Base-by-base conservation (phyloP, 495 filamentous ascomycete genomes). In the Penicillium longicatenatum region DNA sequence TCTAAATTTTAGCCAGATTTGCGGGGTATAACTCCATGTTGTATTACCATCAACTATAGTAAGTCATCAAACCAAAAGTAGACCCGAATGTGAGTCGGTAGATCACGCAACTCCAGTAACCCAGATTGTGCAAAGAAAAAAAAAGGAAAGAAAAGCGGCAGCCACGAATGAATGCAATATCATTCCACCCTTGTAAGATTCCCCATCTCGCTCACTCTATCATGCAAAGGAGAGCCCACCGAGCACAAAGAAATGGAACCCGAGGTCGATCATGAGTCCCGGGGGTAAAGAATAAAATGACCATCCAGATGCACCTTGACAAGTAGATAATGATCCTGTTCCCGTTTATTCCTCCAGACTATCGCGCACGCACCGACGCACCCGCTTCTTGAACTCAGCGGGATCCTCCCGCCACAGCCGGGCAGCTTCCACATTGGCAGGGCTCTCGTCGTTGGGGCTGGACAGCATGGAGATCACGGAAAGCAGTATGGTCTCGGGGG, bases 341-440 rank as follows among this genome's bases (percentile, higher is more conserved):
- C 16, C 37, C 43, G 12, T 46, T 69, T 71, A 87, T 33, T 86
- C 87, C 73, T 91, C 92, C 65, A 93, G 71, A 67, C 93, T 98
- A 70, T 88, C 87, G 69, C 91, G 79, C 6, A 97, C 93, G 65
- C 88, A 89, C 74, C 84, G 84, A 60, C 90, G 76, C 60, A 89
- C 90, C 37, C 84, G 70, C 75, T 84, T 90, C 75, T 87, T 82
- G 63, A 93, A 96, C 53, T 93, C 91, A 64, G 85, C 85, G 51
- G 84, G 77, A 66, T 98, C 89, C 63, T 93, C 91, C 24, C 94
- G 81, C 86, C 96, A 89, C 70, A 97, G 63, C 45, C 87, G 79
- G 11, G 92, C 93, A 1, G 94, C 94, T 69, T 98, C 94, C 9
- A 97, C 84, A 67, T 98, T 98, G 2, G 94, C 94, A 1, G 95